These are phyloP conservation scores for Haplosporangium sp. DNA, from an alignment of 371 early-diverging fungal genomes.

Conservation along the genomic window DNA sequence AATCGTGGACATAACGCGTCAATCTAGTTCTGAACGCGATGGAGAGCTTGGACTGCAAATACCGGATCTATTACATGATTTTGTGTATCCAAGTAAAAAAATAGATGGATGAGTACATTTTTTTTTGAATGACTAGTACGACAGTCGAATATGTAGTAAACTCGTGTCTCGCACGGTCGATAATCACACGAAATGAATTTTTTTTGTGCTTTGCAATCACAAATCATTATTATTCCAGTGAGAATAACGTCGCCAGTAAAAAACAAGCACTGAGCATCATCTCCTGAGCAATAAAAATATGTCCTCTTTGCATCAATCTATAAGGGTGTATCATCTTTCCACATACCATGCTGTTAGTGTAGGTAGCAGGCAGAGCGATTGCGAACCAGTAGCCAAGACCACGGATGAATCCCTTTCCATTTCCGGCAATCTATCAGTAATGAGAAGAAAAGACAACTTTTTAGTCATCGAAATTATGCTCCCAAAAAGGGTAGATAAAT, in stretches of 20 bases:
- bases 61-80: conserved; percentile 69
- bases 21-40: conserved; percentile 90
- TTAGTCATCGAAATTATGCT: not conserved
- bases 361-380: conserved; percentile 96
- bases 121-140: no score
- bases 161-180: not conserved
- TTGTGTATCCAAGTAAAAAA: not conserved
- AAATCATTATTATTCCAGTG: conserved; percentile 12
- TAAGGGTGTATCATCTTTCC: not conserved
- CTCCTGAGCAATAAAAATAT: no score
- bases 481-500: not conserved
- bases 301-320: no score
- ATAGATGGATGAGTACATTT: not conserved
- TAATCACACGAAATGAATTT: not conserved
- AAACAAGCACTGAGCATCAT: no score
- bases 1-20: conserved; percentile 82
- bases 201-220: conserved; percentile 49
- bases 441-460: not conserved
- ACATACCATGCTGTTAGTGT: conserved; percentile 95
- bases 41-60: conserved; percentile 91
- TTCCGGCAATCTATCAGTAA: conserved; percentile 62
- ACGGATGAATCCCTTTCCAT: conserved; percentile 71
- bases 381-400: conserved; percentile 93
- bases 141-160: not conserved
- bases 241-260: not conserved